Evolutionary conservation across 768 basidiomycete genomes (phyloP), one percentile per base, ranked within the genome.

Genomic region (Dioszegia hungarica): DNA sequence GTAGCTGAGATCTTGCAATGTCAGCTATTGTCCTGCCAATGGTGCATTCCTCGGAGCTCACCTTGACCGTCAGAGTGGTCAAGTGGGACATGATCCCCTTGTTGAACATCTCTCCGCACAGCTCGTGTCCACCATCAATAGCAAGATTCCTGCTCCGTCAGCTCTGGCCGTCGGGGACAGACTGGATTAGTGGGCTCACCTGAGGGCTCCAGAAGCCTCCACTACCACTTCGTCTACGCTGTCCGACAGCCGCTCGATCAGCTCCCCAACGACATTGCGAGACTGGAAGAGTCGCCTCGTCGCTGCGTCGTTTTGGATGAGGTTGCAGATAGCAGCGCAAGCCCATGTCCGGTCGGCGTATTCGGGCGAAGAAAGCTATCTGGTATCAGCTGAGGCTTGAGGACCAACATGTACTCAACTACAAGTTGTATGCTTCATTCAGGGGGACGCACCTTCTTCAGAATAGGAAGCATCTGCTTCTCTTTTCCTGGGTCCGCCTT

Each of bases 71-170:
- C 3, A 68, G 52, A 19, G 70, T 63, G 15, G 55, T 58, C 25
- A 73, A 36, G 51, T 70, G 88, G 5, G 85, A 81, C 47, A 95
- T 79, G 41, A 95, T 85, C 64, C 89, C 89, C 79, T 95, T 95
- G 76, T 97, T 95, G 78, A 87, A 93, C 89, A 97, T 93, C 76
- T 95, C 90, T 1, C 88, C 90, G 67, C 92, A 93, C 44, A 95
- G 88, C 62, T 95, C 91, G 71, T 89, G 88, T 49, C 93, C 93
- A 15, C 92, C 93, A 70, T 97, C 93, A 68, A 97, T 86, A 68
- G 90, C 91, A 14, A 97, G 77, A 78, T 95, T 97, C 60, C 92
- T 95, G 48, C 20, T 31, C 51, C 3, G 31, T 45, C 31, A 51
- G 28, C 39, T 44, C 27, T 10, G 9, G 31, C 22, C 20, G n/a